Base-by-base conservation (phyloP, 2,329 filamentous ascomycete genomes). In the Penicillium sp. region DNA sequence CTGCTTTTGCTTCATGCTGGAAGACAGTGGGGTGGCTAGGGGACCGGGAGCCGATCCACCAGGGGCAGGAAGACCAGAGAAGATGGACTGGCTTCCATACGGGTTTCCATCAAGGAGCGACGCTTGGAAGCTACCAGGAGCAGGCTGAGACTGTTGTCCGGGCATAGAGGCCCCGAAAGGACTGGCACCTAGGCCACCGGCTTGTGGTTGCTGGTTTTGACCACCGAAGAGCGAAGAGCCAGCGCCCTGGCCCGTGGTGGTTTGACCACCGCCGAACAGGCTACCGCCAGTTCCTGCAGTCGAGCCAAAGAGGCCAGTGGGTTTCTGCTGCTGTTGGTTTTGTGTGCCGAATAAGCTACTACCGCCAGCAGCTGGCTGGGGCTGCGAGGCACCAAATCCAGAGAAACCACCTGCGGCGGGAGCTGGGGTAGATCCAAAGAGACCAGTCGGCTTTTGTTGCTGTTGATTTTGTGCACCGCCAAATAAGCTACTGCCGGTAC, bases 61-160 rank as follows among this genome's bases (percentile, higher is more conserved):
- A 75, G 89, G 75, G 69, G 86, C 69, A 70, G 81, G 63, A 16
- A 97, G 78, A 50, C 87, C 88, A 31, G 87, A 84, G 73, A 97
- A 97, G 19, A 99, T 82, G 1, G 91, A 90, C 43, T 90, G 85
- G 50, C 90, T 91, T 38, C 94, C 94, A 68, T 96, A 99, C 0
- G 95, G 93, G 50, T 89, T 91, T n/a, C 86, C 81, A 61, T 93
- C 91, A 57, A 86, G 86, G 53, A 95, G 84, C 58, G 90, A 94
- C 5, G 91, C 87, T 33, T 88, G 91, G 56, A 96, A 78, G 17
- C 75, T 73, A 50, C 72, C 69, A 48, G 74, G 68, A 9, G 68
- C 69, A 41, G 75, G 74, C 49, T 78, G 75, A 42, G 78, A 76
- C 50, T 71, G 73, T 26, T 67, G 78, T 56, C 79, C 80, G 53